Base-by-base conservation (phyloP, 306 rosid species). In the Lagenaria siceraria region DNA sequence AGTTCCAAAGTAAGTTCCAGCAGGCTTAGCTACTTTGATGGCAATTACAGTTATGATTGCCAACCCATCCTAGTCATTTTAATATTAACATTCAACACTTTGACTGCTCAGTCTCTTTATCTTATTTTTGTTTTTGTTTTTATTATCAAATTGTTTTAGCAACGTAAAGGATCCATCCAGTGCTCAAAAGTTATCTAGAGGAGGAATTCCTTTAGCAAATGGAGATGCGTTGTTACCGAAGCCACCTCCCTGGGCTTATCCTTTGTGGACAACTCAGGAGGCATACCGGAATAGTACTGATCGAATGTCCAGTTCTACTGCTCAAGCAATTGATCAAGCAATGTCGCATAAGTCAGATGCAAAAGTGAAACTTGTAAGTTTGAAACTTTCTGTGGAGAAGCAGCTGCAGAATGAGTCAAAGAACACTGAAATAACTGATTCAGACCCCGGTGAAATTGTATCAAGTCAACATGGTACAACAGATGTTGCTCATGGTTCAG, bases 211-310 rank as follows among this genome's bases (percentile, higher is more conserved):
- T 77, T 85, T 96, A 75, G 99, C 98, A 72, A 96, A 90, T 87
- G 98, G 99, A 81, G 97, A 96, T 77, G 99, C 97, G 62, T 76
- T 89, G 63, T 83, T 96, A 86, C 93, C 83, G 27, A 92, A 91
- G 83, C 99, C 97, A 79, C 99, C 99, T 80, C 90, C 99, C 40
- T 96, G 99, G 99, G 99, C 99, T 38, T 96, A 90, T 89, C 98
- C 99, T 77, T 87, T 96, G 81, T 84, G 89, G 92, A 90, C 98
- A 83, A 85, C 96, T 75, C 99, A 96, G 83, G 99, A 96, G 87
- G 98, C 71, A 14, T 96, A 96, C 74, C 98, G 99, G 25, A 96
- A 96, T 88, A 96, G 99, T 87, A 86, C 89, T 78, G 99, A 96
- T 76, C 87, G 99, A 82, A 96, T 96, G 98, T 96, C 99, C 71